Conservation (phyloP, 768 basidiomycete genomes). For the Tulasnella calospora region DNA sequence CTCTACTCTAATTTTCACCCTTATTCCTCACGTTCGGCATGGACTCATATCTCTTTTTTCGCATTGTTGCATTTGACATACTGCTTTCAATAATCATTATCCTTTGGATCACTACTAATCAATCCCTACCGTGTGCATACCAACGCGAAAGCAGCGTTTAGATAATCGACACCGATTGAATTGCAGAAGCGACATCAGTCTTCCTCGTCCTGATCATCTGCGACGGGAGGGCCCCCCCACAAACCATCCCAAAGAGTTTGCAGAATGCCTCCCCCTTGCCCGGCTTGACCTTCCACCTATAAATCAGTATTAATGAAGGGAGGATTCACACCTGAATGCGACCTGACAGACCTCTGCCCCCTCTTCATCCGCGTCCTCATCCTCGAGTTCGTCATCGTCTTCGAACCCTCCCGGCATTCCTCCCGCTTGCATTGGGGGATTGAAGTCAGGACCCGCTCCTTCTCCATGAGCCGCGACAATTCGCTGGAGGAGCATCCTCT, state of each 20-base stretch:
- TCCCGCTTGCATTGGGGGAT: not conserved
- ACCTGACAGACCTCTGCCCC: not conserved
- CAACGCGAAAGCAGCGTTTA: not conserved
- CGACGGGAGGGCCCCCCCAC: not conserved
- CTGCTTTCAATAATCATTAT: slow-evolving; percentile 4
- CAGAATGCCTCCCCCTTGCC: not conserved
- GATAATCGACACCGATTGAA: not conserved
- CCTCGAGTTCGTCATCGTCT: not conserved
- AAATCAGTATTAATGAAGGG: not conserved
- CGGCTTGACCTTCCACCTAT: not conserved
- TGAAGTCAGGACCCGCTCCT: not conserved
- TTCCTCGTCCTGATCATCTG: not conserved
- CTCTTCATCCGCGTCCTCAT: not conserved
- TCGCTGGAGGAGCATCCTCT: not conserved
- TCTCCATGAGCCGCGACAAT: not conserved
- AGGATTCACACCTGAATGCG: not conserved
- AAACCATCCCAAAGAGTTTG: slow-evolving; percentile 11
- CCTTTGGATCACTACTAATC: not conserved
- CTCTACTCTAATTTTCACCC: not conserved
- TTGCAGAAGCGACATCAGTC: not conserved
- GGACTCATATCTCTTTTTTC: not conserved
- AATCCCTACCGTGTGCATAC: not conserved
- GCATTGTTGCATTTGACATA: slow-evolving; percentile 1
- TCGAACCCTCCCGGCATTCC: not conserved
- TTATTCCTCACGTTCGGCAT: not conserved